Base-by-base conservation (phyloP, 371 early-diverging fungal species). In the Coemansia linderi region DNA sequence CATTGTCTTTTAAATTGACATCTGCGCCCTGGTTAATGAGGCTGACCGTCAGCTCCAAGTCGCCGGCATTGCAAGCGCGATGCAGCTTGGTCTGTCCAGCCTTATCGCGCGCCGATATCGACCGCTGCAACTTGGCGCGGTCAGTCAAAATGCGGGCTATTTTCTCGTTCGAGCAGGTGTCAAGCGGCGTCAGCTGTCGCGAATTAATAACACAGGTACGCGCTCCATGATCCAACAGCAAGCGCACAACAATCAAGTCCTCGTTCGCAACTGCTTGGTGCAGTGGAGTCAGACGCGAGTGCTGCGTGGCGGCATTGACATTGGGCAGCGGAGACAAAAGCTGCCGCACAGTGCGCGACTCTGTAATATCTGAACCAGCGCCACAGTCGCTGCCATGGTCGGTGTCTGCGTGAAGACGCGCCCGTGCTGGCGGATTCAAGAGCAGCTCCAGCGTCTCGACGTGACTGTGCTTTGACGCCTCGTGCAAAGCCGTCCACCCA, bases 401-500 rank as follows among this genome's bases (percentile, higher is more conserved):
- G 8, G 82, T 71, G 19, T 79, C 74, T 0, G 39, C 19, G 22
- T 48, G 60, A 15, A 38, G 59, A 37, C 67, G 66, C 33, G 73
- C 65, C 1, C 72, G 71, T n/a, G 54, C 57, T 0, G 81, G 76
- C 7, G 68, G 72, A 33, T 70, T 59, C 17, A 91, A 73, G 6
- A 90, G 67, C 27, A 81, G 73, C 33, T 83, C 81, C 1, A 90
- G 87, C 27, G 84, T 83, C 27, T 81, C 82, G 5, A 79, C 60
- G 62, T 90, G 84, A 8, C 89, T 88, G 10, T 83, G 80, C 40
- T 83, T 85, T 31, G 89, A 86, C 4, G 95, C 94, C 66, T 90
- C 92, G 44, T 95, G 96, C 27, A 95, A 68, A 7, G 95, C 91
- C 4, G 93, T 91, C 87, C 89, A 90, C 0, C 86, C 88, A 4